phyloP scores from a whole-genome alignment of 2,329 filamentous ascomycete species.

The Incumbomyces lentus region DNA sequence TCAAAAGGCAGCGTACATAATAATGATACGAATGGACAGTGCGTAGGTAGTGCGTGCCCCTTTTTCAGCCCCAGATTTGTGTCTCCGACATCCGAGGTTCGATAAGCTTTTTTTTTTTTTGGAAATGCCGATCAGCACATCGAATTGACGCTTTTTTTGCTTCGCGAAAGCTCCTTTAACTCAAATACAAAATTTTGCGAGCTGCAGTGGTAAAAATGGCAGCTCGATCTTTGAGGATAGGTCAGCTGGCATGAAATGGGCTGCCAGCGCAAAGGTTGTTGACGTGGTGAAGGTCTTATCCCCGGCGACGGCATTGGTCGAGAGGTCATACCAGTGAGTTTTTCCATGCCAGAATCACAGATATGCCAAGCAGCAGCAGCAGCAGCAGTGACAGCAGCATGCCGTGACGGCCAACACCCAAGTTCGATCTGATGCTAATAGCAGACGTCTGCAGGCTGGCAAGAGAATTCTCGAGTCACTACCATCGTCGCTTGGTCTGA shows the following conservation, averaged over 20 bases:
- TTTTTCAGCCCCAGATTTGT: too few relatives aligned
- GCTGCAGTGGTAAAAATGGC: conserved; percentile 3
- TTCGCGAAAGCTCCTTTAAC: too few relatives aligned
- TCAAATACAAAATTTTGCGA: too few relatives aligned
- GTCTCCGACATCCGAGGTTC: too few relatives aligned
- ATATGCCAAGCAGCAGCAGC: too few relatives aligned
- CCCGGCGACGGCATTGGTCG: conserved; percentile 96
- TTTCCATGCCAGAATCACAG: neutral
- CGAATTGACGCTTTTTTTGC: too few relatives aligned
- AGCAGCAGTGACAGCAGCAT: neutral
- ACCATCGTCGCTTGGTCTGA: conserved; percentile 77
- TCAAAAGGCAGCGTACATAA: too few relatives aligned
- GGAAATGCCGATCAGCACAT: too few relatives aligned
- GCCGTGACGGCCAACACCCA: neutral
- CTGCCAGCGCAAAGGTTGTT: conserved; percentile 3
- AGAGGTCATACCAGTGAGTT: conserved; percentile 76
- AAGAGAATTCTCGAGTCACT: conserved; percentile 87
- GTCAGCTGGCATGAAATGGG: conserved; percentile 34
- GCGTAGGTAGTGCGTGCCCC: too few relatives aligned
- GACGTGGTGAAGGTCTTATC: conserved; percentile 61
- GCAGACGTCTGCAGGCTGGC: conserved; percentile 46
- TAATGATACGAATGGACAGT: too few relatives aligned
- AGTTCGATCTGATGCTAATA: too few relatives aligned
- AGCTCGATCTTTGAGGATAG: conserved; percentile 51
- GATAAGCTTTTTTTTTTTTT: too few relatives aligned